Evolutionary conservation across 108 stramenopile species (phyloP), one percentile per base, ranked within the genome.

Genomic region (Nitzschia inconspicua): DNA sequence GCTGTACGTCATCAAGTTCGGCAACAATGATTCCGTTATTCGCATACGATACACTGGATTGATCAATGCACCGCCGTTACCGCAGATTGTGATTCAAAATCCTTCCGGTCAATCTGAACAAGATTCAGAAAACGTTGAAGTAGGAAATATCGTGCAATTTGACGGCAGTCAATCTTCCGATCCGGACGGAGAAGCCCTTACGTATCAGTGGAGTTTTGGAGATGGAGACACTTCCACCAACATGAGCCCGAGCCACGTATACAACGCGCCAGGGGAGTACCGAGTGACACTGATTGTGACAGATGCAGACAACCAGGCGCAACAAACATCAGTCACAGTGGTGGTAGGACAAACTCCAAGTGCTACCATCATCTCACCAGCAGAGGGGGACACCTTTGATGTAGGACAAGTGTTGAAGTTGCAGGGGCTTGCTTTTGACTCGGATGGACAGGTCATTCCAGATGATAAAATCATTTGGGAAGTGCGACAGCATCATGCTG

Each of bases 191-290:
- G 60, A 68, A 25, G 26, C 13, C 11, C 47, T 74, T 6, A 39
- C 49, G 6, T 74, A 62, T 22, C 3, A 23, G n/a, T 74, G 73
- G 73, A 66, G 68, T 36, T 68, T 74, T 62, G 62, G 55, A 30
- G 73, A 63, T 42, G 49, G 50, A 2, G 34, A 13, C 13, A 39
- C 32, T 35, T 27, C 44, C 1, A 66, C 44, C 5, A 14, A 11
- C 2, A 13, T 34, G 5, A 34, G 14, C 16, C 37, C 40, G 2
- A 41, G 39, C 16, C 61, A 63, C 46, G 20, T 23, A 2, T 68
- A 57, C 23, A 35, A 27, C 27, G 44, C 14, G 27, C 5, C 51
- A 26, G 67, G 73, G 19, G 31, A 34, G 32, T 74, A 51, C 26
- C 18, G 2, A 8, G 66, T 44, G 10, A 31, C 27, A 10, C 51